A percentile compares a stretch with the other conserved stretches of the same genome.
Conservation (phyloP, 495 filamentous ascomycete species). For the Neurospora africana region DNA sequence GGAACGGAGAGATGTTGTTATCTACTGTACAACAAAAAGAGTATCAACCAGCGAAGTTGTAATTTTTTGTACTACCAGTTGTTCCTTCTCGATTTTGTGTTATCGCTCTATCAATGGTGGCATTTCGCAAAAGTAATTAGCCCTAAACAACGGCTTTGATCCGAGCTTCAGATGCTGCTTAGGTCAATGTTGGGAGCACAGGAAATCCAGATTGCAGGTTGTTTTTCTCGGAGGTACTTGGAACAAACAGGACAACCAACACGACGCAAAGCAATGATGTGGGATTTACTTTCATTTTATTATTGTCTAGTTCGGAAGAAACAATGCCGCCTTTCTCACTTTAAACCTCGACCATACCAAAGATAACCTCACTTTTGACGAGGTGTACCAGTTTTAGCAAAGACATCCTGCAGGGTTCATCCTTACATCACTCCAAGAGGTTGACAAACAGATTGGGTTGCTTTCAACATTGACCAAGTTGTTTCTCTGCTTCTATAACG, state of each 20-base stretch:
- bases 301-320: neutral
- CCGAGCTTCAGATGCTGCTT: neutral
- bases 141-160: too few relatives aligned
- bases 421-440: neutral
- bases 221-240: neutral
- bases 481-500: neutral
- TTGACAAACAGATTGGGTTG: neutral
- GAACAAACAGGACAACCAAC: neutral
- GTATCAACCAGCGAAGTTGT: neutral
- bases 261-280: neutral
- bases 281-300: neutral
- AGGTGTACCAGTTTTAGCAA: neutral
- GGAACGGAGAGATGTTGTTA: neutral
- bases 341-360: neutral
- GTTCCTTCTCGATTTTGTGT: neutral
- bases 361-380: neutral
- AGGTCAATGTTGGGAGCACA: neutral
- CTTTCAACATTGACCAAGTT: neutral
- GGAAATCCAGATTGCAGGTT: neutral
- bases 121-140: neutral
- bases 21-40: neutral
- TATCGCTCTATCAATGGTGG: too few relatives aligned
- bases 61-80: neutral
- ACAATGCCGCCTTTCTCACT: neutral
- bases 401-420: neutral